A percentile compares a stretch with the other conserved stretches of the same genome.
These are phyloP conservation scores for Colletotrichum plurivorum DNA, from an alignment of 2,329 filamentous ascomycete genomes.

Conservation along the genomic window DNA sequence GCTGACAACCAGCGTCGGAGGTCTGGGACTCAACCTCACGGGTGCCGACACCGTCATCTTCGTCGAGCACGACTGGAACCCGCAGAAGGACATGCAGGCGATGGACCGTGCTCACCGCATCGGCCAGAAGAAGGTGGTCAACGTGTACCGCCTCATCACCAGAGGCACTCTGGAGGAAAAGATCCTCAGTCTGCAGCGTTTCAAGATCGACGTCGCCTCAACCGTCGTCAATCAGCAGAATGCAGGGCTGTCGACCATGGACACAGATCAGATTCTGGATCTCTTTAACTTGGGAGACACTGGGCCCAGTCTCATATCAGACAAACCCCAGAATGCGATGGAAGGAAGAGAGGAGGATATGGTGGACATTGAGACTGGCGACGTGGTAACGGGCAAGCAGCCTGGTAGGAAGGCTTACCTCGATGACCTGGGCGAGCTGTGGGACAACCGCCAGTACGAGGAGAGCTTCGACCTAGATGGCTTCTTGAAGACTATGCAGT, in stretches of 20 bases:
- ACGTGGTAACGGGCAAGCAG: constrained; percentile 83
- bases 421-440: constrained; percentile 94
- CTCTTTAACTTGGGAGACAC: constrained; percentile 92
- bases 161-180: constrained; percentile 98
- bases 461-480: constrained; percentile 97
- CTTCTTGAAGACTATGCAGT: constrained; percentile 94
- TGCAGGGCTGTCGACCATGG: constrained; percentile 93
- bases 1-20: constrained; percentile 94
- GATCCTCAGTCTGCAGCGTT: constrained; percentile 96
- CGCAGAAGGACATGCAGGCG: constrained; percentile 97
- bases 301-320: constrained; percentile 75
- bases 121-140: constrained; percentile 99
- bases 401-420: constrained; percentile 97
- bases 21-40: constrained; percentile 93
- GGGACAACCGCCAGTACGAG: constrained; percentile 98
- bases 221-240: constrained; percentile 99
- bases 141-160: constrained; percentile 97
- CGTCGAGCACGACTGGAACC: constrained; percentile 99
- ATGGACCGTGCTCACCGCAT: constrained; percentile 99
- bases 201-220: constrained; percentile 98
- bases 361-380: constrained; percentile 92
- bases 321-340: constrained; percentile 70
- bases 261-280: constrained; percentile 97
- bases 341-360: constrained; percentile 84
- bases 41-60: constrained; percentile 99